Percentiles rank a stretch among this genome's conserved stretches.
Conservation (phyloP, 2,329 filamentous ascomycete species). For the Cladosporium colombiae region DNA sequence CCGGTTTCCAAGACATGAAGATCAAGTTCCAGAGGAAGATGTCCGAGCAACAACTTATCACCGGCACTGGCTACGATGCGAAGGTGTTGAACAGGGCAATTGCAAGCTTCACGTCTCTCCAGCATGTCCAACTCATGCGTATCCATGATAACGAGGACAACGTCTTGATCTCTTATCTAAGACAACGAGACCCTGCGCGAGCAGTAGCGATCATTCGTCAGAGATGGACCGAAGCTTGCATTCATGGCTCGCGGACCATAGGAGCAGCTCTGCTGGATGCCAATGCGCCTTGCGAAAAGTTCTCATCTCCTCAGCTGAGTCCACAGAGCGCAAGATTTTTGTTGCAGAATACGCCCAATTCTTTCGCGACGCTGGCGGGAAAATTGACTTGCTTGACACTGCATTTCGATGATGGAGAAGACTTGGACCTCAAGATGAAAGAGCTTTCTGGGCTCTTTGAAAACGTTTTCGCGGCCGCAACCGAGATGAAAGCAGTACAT, state of each 20-base stretch:
- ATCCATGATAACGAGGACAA: conserved; percentile 62
- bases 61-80: conserved; percentile 54
- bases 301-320: conserved; percentile 64
- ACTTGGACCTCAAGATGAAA: conserved; percentile 59
- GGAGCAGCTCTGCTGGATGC: conserved; percentile 59
- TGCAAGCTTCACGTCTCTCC: conserved; percentile 59
- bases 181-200: conserved; percentile 44
- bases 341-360: conserved; percentile 48
- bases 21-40: conserved; percentile 43
- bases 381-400: conserved; percentile 64
- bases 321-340: conserved; percentile 59
- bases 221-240: conserved; percentile 64
- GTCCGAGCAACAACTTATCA: conserved; percentile 53
- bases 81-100: conserved; percentile 57
- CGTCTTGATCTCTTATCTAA: conserved; percentile 54
- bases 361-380: conserved; percentile 54
- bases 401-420: conserved; percentile 60
- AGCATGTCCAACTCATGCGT: conserved; percentile 65
- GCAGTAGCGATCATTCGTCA: conserved; percentile 51
- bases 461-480: conserved; percentile 59
- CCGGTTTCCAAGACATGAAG: conserved; percentile 41
- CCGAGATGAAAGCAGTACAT: conserved; percentile 63
- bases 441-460: conserved; percentile 60
- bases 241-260: conserved; percentile 61
- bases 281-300: conserved; percentile 57